phyloP scores from a whole-genome alignment of 1,139 yeast species.

The Magnusiomyces magnusii region DNA sequence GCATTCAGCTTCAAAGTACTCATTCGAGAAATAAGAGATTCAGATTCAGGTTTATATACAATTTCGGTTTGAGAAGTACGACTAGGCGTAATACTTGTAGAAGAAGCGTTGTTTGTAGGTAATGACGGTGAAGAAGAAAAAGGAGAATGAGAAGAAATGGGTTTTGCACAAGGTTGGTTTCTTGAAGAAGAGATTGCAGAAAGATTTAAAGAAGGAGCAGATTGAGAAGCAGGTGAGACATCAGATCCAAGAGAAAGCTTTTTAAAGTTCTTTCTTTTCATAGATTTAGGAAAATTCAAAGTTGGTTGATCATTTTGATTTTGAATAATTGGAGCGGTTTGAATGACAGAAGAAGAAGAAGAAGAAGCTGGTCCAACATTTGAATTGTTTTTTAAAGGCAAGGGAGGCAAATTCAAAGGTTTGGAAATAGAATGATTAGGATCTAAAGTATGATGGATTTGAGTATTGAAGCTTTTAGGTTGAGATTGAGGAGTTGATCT shows the following conservation, averaged over 20 bases:
- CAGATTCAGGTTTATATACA: not conserved
- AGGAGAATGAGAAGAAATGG: too few species aligned
- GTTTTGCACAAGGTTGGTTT: not conserved
- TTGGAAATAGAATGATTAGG: not conserved
- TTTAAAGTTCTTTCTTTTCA: constrained; percentile 68
- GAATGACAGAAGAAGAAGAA: not conserved
- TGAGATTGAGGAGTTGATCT: not conserved
- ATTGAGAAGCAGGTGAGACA: constrained; percentile 13
- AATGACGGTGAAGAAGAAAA: not conserved
- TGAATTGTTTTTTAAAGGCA: not conserved
- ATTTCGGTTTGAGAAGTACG: not conserved
- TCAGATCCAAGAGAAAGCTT: constrained; percentile 44
- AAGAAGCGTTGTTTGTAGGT: not conserved
- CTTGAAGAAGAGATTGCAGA: not conserved
- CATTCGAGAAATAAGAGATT: constrained; percentile 26
- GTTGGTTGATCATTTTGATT: not conserved
- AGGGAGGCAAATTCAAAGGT: not conserved
- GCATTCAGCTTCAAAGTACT: constrained; percentile 40
- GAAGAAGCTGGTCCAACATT: not conserved
- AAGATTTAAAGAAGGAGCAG: constrained; percentile 4
- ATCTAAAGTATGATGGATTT: not conserved
- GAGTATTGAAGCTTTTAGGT: too few species aligned
- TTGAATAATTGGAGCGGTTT: not conserved
- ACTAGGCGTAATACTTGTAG: not conserved
- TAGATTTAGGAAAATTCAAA: constrained; percentile 46